These are phyloP conservation scores for Pulicaria dysenterica DNA, from an alignment of 129 eudicot species.

Conservation along the genomic window DNA sequence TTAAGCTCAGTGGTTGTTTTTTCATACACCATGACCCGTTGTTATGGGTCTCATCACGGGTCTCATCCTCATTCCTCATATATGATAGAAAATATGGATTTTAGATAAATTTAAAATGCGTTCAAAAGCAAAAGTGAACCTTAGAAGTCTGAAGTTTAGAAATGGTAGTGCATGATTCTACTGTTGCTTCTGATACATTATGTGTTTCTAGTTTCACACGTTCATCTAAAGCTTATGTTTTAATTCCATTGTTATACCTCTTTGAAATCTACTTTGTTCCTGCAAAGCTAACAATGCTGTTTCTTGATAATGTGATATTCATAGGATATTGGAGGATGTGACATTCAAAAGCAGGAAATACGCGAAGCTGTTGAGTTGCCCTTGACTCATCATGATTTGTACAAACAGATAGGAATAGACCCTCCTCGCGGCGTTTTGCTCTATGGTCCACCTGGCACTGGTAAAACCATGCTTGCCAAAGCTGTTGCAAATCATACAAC, in stretches of 20 bases:
- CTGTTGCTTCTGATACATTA: constrained; percentile 12
- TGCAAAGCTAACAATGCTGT: constrained; percentile 7
- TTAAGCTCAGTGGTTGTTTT: too few relatives aligned
- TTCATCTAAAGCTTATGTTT: not conserved
- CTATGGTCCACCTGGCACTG: constrained; percentile 94
- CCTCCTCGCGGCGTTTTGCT: constrained; percentile 92
- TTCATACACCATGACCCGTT: not conserved
- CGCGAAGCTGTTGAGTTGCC: constrained; percentile 96
- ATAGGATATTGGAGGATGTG: constrained; percentile 95
- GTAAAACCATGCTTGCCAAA: constrained; percentile 91
- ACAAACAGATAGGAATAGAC: constrained; percentile 92
- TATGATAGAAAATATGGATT: not conserved
- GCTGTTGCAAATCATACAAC: constrained; percentile 91
- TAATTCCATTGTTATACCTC: not conserved
- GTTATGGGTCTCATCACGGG: not conserved
- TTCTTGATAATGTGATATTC: not conserved
- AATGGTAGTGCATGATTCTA: not conserved
- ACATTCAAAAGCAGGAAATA: constrained; percentile 88
- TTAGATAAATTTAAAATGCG: not conserved
- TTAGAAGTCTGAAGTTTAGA: constrained; percentile 10
- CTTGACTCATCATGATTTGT: constrained; percentile 79
- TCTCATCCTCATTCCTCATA: too few relatives aligned
- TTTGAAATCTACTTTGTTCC: not conserved
- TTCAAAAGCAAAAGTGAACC: not conserved
- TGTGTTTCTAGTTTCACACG: constrained; percentile 19